These are phyloP conservation scores for Xylaria sp. DNA, from an alignment of 2,329 filamentous ascomycete species.

Conservation along the genomic window DNA sequence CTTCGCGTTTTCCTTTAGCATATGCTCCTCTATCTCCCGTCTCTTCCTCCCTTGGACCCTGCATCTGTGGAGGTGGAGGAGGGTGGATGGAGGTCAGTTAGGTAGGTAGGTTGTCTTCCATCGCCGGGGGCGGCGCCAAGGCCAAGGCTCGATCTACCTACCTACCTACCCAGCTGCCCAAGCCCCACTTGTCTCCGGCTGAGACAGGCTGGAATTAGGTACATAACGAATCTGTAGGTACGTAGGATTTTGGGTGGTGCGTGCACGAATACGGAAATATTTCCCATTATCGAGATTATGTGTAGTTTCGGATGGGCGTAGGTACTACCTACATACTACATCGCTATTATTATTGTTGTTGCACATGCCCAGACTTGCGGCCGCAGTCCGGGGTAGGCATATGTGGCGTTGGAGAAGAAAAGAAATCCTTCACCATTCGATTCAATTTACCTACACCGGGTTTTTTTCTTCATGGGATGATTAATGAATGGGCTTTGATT, in stretches of 20 bases:
- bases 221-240: too few relatives aligned
- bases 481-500: too few relatives aligned
- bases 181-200: not conserved
- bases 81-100: too few relatives aligned
- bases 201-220: not conserved
- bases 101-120: too few relatives aligned
- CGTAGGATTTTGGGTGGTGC: not conserved
- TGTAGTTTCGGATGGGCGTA: not conserved
- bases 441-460: too few relatives aligned
- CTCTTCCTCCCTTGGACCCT: not conserved
- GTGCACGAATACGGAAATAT: not conserved
- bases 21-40: not conserved
- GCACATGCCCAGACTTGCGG: not conserved
- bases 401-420: slow-evolving; percentile 11
- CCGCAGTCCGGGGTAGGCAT: slow-evolving; percentile 21
- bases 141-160: too few relatives aligned
- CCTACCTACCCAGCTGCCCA: too few relatives aligned
- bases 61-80: not conserved
- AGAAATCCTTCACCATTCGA: too few relatives aligned
- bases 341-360: slow-evolving; percentile 1
- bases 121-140: not conserved
- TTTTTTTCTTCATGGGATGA: too few relatives aligned
- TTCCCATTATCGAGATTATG: not conserved
- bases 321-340: too few relatives aligned
- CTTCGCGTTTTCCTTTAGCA: not conserved